Evolutionary conservation across 805 yeast genomes (phyloP).

Genomic region (Maudiozyma bulderi): DNA sequence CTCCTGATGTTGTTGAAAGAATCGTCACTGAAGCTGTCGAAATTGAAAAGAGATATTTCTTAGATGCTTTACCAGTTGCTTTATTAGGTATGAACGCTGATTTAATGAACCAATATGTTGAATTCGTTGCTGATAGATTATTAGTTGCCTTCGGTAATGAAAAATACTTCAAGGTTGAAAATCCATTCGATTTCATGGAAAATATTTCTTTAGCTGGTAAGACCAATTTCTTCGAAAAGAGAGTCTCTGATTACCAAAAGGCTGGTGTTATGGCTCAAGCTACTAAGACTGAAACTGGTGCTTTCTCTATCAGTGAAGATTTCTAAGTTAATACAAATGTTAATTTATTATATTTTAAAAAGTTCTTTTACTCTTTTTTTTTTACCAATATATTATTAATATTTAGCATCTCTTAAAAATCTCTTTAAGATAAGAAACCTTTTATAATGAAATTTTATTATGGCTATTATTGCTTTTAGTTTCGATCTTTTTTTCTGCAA

Average conservation of each 20-base stretch:
- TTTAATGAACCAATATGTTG: conserved; percentile 96
- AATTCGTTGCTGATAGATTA: conserved; percentile 94
- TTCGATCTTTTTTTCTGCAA: too few species aligned
- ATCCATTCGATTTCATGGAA: conserved; percentile 98
- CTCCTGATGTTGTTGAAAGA: conserved; percentile 63
- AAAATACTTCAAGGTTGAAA: conserved; percentile 76
- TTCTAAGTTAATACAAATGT: conserved; percentile 39
- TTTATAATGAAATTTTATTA: too few species aligned
- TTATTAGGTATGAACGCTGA: conserved; percentile 90
- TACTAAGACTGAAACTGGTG: conserved; percentile 42
- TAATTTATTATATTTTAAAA: neutral
- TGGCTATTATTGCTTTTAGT: too few species aligned
- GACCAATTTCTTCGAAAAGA: conserved; percentile 97
- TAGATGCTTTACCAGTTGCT: conserved; percentile 89
- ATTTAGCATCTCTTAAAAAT: too few species aligned
- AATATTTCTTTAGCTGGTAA: conserved; percentile 96
- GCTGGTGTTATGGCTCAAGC: conserved; percentile 95
- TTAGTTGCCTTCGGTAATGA: conserved; percentile 84
- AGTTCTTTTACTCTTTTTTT: neutral
- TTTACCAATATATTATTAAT: too few species aligned
- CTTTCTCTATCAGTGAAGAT: conserved; percentile 86
- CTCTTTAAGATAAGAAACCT: too few species aligned
- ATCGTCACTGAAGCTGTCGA: conserved; percentile 92
- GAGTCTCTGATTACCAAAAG: conserved; percentile 97
- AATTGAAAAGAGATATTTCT: conserved; percentile 88